phyloP scores from a whole-genome alignment of 2,329 filamentous ascomycete genomes.

The Nigrograna mackinnonii region DNA sequence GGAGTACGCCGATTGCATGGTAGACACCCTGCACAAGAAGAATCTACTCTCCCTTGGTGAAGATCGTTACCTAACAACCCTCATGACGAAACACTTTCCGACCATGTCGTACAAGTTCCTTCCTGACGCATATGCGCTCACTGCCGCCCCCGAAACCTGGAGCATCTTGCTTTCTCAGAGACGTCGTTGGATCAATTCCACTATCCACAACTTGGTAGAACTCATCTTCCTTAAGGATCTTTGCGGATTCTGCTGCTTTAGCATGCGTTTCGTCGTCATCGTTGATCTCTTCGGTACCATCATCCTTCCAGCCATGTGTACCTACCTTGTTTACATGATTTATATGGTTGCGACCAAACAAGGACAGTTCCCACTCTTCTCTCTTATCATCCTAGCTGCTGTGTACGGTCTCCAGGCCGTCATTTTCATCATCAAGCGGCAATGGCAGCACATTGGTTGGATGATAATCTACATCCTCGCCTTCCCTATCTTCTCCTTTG shows the following conservation, averaged over 20 bases:
- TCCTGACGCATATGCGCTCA: slow-evolving; percentile 88
- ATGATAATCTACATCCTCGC: slow-evolving; percentile 99
- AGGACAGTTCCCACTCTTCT: slow-evolving; percentile 83
- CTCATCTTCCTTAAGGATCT: slow-evolving; percentile 89
- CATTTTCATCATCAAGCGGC: slow-evolving; percentile 94
- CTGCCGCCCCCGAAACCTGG: slow-evolving; percentile 93
- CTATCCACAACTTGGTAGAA: slow-evolving; percentile 93
- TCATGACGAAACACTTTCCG: slow-evolving; percentile 99
- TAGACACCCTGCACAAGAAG: slow-evolving; percentile 95
- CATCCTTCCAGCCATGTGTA: slow-evolving; percentile 85
- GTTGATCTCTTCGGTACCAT: slow-evolving; percentile 92
- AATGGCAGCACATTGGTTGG: slow-evolving; percentile 99
- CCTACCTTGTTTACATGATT: slow-evolving; percentile 85
- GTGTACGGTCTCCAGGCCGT: slow-evolving; percentile 95
- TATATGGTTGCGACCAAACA: slow-evolving; percentile 71
- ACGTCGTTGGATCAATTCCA: slow-evolving; percentile 99
- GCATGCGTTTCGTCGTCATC: slow-evolving; percentile 95
- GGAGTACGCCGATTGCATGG: slow-evolving; percentile 85
- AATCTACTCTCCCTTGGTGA: slow-evolving; percentile 92
- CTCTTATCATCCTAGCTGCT: slow-evolving; percentile 83
- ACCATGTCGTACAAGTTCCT: slow-evolving; percentile 96
- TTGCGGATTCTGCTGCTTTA: slow-evolving; percentile 98
- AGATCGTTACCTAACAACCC: slow-evolving; percentile 93
- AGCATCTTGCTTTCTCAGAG: slow-evolving; percentile 93
- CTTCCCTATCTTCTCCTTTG: slow-evolving; percentile 89